These are phyloP conservation scores for Dryas drummondii DNA, from an alignment of 306 rosid genomes.

Conservation along the genomic window DNA sequence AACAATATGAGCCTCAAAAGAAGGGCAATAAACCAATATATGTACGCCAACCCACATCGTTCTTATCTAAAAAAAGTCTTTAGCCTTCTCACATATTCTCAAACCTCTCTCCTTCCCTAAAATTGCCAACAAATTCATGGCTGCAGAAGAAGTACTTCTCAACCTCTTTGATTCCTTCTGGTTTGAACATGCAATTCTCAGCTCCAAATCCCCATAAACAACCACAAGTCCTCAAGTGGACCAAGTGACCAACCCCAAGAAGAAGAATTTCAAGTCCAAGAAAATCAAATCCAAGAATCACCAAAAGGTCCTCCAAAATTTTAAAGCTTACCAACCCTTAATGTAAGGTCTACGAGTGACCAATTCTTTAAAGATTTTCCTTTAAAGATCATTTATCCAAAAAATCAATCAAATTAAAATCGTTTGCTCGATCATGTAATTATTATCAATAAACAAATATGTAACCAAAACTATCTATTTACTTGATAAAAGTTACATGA, in stretches of 20 bases:
- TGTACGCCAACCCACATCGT: not conserved
- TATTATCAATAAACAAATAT: too few species aligned
- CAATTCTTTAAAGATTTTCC: constrained; percentile 14
- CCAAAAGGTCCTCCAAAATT: not conserved
- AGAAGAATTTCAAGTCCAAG: not conserved
- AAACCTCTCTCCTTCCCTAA: not conserved
- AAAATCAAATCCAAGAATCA: constrained; percentile 7
- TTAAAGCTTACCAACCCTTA: constrained; percentile 23
- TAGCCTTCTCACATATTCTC: not conserved
- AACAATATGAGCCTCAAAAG: too few species aligned
- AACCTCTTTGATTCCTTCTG: constrained; percentile 59
- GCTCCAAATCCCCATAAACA: not conserved
- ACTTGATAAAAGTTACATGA: too few species aligned
- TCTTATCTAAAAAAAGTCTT: constrained; percentile 1
- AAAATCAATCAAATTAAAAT: too few species aligned
- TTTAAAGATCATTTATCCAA: too few species aligned
- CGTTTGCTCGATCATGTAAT: too few species aligned
- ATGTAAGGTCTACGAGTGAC: constrained; percentile 51
- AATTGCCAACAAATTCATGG: constrained; percentile 24
- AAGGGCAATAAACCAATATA: not conserved
- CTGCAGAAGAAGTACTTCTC: constrained; percentile 42
- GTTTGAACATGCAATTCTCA: constrained; percentile 47
- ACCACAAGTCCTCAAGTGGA: constrained; percentile 2
- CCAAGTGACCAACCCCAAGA: not conserved
- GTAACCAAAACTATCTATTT: too few species aligned